phyloP scores from a whole-genome alignment of 768 basidiomycete species.

The Crassisporium funariophilum region DNA sequence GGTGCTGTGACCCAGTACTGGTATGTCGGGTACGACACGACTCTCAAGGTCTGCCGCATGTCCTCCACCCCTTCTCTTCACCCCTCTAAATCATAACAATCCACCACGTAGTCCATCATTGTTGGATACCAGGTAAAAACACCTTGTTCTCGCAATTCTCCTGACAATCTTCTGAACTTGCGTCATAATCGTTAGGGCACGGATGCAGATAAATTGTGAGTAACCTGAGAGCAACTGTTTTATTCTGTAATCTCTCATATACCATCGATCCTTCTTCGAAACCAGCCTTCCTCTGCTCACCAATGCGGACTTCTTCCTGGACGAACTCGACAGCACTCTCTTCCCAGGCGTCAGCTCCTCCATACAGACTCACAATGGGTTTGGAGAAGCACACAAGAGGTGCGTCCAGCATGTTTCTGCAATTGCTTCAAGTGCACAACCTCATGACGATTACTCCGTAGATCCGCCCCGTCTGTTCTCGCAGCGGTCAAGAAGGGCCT shows the following conservation, averaged over 20 bases:
- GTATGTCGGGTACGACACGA: constrained; percentile 38
- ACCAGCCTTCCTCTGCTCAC: constrained; percentile 17
- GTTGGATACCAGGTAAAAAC: constrained; percentile 32
- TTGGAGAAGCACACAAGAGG: constrained; percentile 45
- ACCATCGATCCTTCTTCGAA: no score
- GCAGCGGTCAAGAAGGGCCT: constrained; percentile 44
- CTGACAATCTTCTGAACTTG: no score
- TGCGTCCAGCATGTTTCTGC: constrained; percentile 2
- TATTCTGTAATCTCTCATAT: background rate
- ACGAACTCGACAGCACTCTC: constrained; percentile 42
- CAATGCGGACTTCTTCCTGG: constrained; percentile 36
- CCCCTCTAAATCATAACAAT: background rate
- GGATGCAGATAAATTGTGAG: constrained; percentile 11
- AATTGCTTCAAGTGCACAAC: background rate
- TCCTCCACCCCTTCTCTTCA: background rate
- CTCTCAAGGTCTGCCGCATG: constrained; percentile 23
- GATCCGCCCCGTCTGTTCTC: constrained; percentile 43
- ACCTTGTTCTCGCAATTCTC: no score
- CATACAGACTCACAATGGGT: constrained; percentile 57
- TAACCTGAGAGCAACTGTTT: background rate
- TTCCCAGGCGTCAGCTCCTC: constrained; percentile 54
- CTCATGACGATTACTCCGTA: constrained; percentile 14
- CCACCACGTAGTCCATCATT: constrained; percentile 23
- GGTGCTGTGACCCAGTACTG: constrained; percentile 39
- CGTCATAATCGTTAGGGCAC: no score